Evolutionary conservation across 2,329 filamentous ascomycete species (phyloP).

Genomic region (Nigrograna mackinnonii): DNA sequence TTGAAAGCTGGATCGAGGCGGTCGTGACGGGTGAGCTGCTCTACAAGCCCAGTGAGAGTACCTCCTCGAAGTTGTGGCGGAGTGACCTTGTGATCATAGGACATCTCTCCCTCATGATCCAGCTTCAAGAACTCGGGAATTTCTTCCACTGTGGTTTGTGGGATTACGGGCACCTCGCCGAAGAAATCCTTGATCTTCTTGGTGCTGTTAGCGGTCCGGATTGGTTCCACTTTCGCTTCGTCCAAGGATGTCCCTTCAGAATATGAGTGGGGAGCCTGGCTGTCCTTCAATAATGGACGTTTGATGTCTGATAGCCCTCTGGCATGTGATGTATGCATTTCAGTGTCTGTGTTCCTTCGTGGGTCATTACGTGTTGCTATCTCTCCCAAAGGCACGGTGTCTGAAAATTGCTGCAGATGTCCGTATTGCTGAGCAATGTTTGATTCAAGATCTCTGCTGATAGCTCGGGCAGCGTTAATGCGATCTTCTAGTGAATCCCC

Average conservation of each 20-base stretch:
- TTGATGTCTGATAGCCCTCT: slow-evolving; percentile 40
- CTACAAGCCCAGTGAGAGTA: slow-evolving; percentile 84
- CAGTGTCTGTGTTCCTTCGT: slow-evolving; percentile 47
- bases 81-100: slow-evolving; percentile 82
- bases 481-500: slow-evolving; percentile 88
- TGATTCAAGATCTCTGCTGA: slow-evolving; percentile 79
- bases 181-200: slow-evolving; percentile 57
- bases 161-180: slow-evolving; percentile 54
- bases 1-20: slow-evolving; percentile 95
- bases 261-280: slow-evolving; percentile 69
- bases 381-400: slow-evolving; percentile 65
- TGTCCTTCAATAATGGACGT: slow-evolving; percentile 55
- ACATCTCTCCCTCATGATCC: slow-evolving; percentile 86
- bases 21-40: slow-evolving; percentile 94
- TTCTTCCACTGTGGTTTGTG: slow-evolving; percentile 65
- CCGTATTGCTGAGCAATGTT: slow-evolving; percentile 87
- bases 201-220: slow-evolving; percentile 39
- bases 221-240: slow-evolving; percentile 37
- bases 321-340: slow-evolving; percentile 30
- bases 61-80: slow-evolving; percentile 83
- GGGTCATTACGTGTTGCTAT: slow-evolving; percentile 30
- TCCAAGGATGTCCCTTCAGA: slow-evolving; percentile 56
- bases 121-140: slow-evolving; percentile 82
- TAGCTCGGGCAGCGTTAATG: slow-evolving; percentile 76
- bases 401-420: slow-evolving; percentile 83